Conservation (phyloP, 495 filamentous ascomycete genomes). For the Podospora didyma region DNA sequence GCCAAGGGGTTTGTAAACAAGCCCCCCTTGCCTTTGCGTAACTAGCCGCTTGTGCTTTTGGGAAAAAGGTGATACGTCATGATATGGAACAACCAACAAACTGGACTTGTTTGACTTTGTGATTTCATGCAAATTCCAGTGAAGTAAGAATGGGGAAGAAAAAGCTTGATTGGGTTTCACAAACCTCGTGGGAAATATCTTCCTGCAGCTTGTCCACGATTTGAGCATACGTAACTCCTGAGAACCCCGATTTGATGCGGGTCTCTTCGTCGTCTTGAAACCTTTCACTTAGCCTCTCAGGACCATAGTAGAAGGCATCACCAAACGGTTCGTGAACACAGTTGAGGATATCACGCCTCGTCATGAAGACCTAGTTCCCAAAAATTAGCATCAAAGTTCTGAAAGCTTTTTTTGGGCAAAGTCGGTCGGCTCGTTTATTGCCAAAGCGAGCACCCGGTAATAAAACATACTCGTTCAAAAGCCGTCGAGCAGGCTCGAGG, state of each 20-base stretch:
- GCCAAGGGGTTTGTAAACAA: not conserved
- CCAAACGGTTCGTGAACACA: conserved; percentile 96
- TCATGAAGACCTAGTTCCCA: conserved; percentile 91
- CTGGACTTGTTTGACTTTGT: not conserved
- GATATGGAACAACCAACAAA: not conserved
- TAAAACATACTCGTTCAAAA: conserved; percentile 76
- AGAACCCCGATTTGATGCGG: conserved; percentile 70
- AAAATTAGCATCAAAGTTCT: too few relatives aligned
- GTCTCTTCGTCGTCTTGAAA: conserved; percentile 69
- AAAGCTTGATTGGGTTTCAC: conserved; percentile 7
- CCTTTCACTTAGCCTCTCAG: conserved; percentile 73
- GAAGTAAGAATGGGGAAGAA: conserved; percentile 1
- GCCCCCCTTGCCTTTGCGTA: not conserved
- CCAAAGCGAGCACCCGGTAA: too few relatives aligned
- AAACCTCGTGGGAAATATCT: conserved; percentile 53
- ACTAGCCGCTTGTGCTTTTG: not conserved
- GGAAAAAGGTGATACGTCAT: not conserved
- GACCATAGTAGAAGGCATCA: conserved; percentile 93
- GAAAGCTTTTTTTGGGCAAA: too few relatives aligned
- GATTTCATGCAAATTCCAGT: not conserved
- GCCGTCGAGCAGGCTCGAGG: conserved; percentile 92
- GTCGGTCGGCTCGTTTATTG: too few relatives aligned
- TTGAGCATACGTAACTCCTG: conserved; percentile 67
- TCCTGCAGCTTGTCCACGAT: conserved; percentile 68
- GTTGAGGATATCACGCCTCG: conserved; percentile 67